Evolutionary conservation across 108 stramenopile genomes (phyloP), one percentile per base, ranked within the genome.

Genomic region (Tribonema minus): DNA sequence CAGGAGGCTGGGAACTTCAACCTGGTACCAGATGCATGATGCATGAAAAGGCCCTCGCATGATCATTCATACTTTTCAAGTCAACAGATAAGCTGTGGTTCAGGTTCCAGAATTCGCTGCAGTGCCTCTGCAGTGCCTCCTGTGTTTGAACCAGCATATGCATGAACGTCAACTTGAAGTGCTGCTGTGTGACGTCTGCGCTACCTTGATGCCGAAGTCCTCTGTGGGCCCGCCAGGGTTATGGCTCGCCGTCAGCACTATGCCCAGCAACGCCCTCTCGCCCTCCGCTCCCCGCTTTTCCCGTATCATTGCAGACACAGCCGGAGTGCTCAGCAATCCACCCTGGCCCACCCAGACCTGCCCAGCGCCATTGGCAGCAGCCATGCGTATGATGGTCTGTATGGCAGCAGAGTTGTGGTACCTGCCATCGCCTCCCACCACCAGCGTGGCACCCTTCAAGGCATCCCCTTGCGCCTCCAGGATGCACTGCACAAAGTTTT

Each of bases 361-460:
- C 4, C 73, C 37, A 32, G 96, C 95, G 2, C 81, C 81, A 36
- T 82, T 82, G 5, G 81, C 72, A 1, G 81, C 71, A 1, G 72
- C 71, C 60, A 82, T 82, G n/a, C 54, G 30, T 3, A 82, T 67
- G 32, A 82, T 82, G 27, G 61, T 67, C 66, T 72, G 71, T 31
- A 82, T 72, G 39, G 81, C 81, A 15, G 35, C 41, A 5, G 58
- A 30, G 72, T 82, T 73, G 58, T 65, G 36, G 20, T 61, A 74
- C 61, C 81, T 66, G n/a, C 81, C 81, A 30, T 82, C 81, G 0
- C 81, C 81, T 12, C 65, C 66, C 20, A 82, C 61, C 25, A 82
- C 40, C 38, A 82, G 37, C 36, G 81, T 74, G 31, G 65, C 67
- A n/a, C 72, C 81, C 61, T 75, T 54, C 12, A 67, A 58, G n/a